Evolutionary conservation across 73 alveolate genomes (phyloP).

Genomic region (Paramecium primaurelia): DNA sequence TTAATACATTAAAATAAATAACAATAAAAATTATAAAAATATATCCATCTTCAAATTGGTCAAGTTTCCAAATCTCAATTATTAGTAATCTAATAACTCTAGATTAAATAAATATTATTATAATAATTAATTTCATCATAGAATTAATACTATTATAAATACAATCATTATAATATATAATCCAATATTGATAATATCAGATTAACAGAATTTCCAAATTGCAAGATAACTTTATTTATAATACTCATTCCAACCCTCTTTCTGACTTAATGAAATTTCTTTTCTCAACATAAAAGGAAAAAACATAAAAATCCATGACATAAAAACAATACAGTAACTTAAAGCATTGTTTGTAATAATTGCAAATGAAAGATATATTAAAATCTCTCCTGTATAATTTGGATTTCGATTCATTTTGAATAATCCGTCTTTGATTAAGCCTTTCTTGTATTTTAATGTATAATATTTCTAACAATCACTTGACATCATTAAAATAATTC

Average conservation of each 20-base stretch:
- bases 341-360: slow-evolving; percentile 68
- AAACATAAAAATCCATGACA: slow-evolving; percentile 78
- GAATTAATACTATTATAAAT: background rate
- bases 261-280: slow-evolving; percentile 77
- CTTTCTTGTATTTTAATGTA: slow-evolving; percentile 27
- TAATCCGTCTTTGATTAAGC: slow-evolving; percentile 81
- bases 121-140: background rate
- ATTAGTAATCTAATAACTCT: no score
- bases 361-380: slow-evolving; percentile 83
- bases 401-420: slow-evolving; percentile 86
- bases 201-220: background rate
- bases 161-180: background rate
- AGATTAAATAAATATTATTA: background rate
- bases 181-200: background rate
- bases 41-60: no score
- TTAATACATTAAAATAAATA: background rate
- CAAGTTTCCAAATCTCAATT: no score
- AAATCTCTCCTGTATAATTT: slow-evolving; percentile 93
- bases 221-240: slow-evolving; percentile 2
- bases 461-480: background rate
- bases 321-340: slow-evolving; percentile 74
- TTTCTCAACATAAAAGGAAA: slow-evolving; percentile 77
- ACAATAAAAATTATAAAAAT: background rate
- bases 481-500: background rate
- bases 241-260: slow-evolving; percentile 90